Conservation (phyloP, 2,329 filamentous ascomycete genomes). For the Colletotrichum paranaense region DNA sequence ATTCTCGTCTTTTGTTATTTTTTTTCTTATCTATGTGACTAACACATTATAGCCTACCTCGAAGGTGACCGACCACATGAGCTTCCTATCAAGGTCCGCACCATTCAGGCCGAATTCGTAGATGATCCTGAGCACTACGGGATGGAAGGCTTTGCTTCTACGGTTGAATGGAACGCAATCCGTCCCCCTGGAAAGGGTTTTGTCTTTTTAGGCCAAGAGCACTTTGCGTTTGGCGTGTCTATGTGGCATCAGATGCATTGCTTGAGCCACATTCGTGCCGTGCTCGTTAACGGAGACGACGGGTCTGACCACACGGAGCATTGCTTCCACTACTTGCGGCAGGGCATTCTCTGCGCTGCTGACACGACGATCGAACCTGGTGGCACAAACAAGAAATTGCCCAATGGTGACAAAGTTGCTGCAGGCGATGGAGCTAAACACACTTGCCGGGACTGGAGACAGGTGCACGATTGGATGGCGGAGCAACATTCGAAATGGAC, state of each 20-base stretch:
- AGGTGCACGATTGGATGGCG: constrained; percentile 17
- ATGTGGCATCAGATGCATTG: background rate
- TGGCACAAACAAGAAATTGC: background rate
- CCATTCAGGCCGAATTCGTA: background rate
- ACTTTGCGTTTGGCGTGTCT: background rate
- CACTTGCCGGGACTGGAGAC: constrained; percentile 16
- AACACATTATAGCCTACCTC: background rate
- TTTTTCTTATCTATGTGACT: background rate
- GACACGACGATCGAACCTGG: background rate
- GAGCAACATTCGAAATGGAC: background rate
- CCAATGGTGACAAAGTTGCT: background rate
- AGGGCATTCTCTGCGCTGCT: background rate
- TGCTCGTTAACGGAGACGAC: background rate
- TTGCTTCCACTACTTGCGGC: background rate
- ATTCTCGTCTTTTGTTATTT: background rate
- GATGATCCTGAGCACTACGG: background rate
- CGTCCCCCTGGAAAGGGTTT: background rate
- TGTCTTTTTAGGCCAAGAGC: background rate
- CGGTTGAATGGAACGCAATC: background rate
- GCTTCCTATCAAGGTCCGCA: background rate
- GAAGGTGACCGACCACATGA: background rate
- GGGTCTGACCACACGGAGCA: background rate
- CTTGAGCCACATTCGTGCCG: background rate
- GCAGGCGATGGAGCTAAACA: background rate
- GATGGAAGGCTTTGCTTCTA: background rate